phyloP scores from a whole-genome alignment of 768 basidiomycete species.

The Pleurotus giganteus region DNA sequence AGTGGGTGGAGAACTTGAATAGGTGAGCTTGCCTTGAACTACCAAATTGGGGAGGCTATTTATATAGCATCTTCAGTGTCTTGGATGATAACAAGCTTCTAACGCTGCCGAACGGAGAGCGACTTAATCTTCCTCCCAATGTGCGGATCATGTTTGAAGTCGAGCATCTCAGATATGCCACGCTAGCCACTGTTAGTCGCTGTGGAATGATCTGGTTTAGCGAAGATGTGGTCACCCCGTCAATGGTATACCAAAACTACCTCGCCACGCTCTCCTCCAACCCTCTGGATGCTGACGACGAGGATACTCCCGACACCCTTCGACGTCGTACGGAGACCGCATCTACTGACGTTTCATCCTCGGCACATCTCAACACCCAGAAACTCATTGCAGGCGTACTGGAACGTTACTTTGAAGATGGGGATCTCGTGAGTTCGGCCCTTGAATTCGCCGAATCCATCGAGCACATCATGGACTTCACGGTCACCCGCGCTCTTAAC shows the following conservation, averaged over 20 bases:
- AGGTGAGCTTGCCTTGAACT: conserved; percentile 54
- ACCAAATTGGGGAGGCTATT: conserved; percentile 6
- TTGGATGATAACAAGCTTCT: conserved; percentile 98
- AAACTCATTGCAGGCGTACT: conserved; percentile 71
- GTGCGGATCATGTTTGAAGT: conserved; percentile 99
- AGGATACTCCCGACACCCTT: conserved; percentile 61
- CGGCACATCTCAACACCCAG: conserved; percentile 70
- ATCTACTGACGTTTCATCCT: conserved; percentile 48
- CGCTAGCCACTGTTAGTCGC: conserved; percentile 97
- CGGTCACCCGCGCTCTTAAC: conserved; percentile 83
- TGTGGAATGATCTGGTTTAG: conserved; percentile 99
- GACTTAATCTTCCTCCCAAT: conserved; percentile 93
- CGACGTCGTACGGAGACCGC: conserved; percentile 56
- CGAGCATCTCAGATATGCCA: conserved; percentile 95
- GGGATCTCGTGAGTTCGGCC: conserved; percentile 78
- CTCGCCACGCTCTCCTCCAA: conserved; percentile 71
- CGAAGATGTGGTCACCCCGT: conserved; percentile 88
- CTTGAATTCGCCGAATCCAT: conserved; percentile 79
- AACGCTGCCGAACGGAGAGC: conserved; percentile 96
- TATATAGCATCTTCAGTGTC: conserved; percentile 56
- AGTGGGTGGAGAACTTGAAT: conserved; percentile 99
- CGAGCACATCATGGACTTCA: conserved; percentile 99
- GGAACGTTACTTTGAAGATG: conserved; percentile 78
- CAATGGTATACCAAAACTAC: conserved; percentile 91
- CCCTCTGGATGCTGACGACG: conserved; percentile 88